These are phyloP conservation scores for Epichloe sibirici DNA, from an alignment of 2,329 filamentous ascomycete species.

Conservation along the genomic window DNA sequence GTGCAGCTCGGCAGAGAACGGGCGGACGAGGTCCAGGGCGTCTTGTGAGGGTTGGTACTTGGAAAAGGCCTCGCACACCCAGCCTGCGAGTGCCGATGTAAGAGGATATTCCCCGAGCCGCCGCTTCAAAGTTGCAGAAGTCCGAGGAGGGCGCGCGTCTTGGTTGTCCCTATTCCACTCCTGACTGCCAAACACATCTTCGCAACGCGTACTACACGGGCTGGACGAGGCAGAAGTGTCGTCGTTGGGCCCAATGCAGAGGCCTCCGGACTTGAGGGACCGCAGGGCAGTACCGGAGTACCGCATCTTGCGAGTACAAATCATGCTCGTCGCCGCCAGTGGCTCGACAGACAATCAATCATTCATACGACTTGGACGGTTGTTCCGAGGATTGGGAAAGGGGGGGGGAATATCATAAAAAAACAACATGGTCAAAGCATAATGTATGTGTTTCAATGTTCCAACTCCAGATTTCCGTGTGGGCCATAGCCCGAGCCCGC, in stretches of 20 bases:
- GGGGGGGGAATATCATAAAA: too few species aligned
- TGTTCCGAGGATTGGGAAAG: too few species aligned
- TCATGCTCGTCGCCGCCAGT: not conserved
- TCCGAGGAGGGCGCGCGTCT: not conserved
- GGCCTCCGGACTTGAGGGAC: not conserved
- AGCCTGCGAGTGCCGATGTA: slow-evolving; percentile 1
- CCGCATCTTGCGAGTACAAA: not conserved
- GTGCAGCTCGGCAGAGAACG: slow-evolving; percentile 1
- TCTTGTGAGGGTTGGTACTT: not conserved
- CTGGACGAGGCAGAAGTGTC: too few species aligned
- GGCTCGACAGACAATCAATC: too few species aligned
- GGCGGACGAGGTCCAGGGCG: not conserved
- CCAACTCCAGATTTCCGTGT: too few species aligned
- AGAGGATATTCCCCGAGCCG: slow-evolving; percentile 3
- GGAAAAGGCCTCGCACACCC: not conserved
- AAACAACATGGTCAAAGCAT: too few species aligned
- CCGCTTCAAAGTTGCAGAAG: not conserved
- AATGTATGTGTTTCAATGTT: too few species aligned
- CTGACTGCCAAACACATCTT: not conserved
- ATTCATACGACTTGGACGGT: too few species aligned
- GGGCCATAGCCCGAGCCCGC: too few species aligned
- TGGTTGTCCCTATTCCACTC: not conserved
- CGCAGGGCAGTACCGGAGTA: not conserved
- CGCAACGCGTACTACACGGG: not conserved
- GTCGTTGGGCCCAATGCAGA: not conserved